Conservation (phyloP, 768 basidiomycete genomes). For the Pleurotus giganteus region DNA sequence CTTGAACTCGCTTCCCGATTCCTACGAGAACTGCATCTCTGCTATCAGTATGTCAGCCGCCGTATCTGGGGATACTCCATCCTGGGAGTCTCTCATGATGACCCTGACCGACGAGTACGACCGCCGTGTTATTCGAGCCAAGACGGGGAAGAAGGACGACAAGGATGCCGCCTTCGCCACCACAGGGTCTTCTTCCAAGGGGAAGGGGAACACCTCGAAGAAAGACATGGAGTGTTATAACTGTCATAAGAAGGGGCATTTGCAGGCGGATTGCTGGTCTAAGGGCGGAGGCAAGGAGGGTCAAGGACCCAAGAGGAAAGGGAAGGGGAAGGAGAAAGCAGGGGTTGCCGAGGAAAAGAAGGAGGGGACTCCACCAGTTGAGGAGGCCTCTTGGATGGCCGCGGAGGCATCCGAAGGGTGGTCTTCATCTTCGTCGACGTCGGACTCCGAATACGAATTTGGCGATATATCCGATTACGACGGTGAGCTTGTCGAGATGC, state of each 20-base stretch:
- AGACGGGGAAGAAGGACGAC: not conserved
- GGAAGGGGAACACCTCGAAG: constrained; percentile 5
- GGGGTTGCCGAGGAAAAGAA: not conserved
- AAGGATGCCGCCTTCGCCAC: constrained; percentile 1
- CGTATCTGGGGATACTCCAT: not conserved
- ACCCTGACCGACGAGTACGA: not conserved
- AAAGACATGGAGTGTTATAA: constrained; percentile 24
- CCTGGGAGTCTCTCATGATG: not conserved
- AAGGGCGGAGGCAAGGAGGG: constrained; percentile 34
- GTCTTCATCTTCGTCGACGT: too few species aligned
- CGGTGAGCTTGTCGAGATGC: not conserved
- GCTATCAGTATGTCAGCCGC: not conserved
- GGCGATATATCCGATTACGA: not conserved
- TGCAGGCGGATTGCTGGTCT: constrained; percentile 22
- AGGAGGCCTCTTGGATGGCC: not conserved
- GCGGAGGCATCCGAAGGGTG: not conserved
- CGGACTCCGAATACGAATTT: not conserved
- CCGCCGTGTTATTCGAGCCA: not conserved
- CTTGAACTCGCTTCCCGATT: constrained; percentile 1
- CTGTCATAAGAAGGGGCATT: constrained; percentile 30
- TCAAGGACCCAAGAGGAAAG: constrained; percentile 23
- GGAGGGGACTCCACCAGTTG: not conserved
- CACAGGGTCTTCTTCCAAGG: not conserved
- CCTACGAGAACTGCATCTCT: not conserved
- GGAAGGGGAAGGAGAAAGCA: constrained; percentile 16